A percentile compares a stretch with the other conserved stretches of the same genome.
Conservation (phyloP, 2,329 filamentous ascomycete species). For the Fusarium subglutinans region DNA sequence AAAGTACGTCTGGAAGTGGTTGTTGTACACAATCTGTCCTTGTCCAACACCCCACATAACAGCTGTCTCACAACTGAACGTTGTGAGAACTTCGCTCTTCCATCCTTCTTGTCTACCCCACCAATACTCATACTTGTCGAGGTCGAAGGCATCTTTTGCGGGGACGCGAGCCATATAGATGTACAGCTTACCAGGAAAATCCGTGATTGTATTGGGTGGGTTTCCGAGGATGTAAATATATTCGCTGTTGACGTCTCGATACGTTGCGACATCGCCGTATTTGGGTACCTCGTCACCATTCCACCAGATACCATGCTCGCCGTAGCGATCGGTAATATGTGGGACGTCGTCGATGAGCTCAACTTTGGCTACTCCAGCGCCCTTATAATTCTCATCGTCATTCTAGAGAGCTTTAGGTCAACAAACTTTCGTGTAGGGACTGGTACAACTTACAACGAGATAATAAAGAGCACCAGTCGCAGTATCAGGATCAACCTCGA, state of each 20-base stretch:
- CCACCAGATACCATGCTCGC: slow-evolving; percentile 49
- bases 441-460: slow-evolving; percentile 45
- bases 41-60: slow-evolving; percentile 51
- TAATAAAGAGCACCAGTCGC: slow-evolving; percentile 48
- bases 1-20: slow-evolving; percentile 48
- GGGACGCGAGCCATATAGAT: slow-evolving; percentile 51
- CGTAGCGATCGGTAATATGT: slow-evolving; percentile 46
- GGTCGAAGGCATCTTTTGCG: slow-evolving; percentile 48
- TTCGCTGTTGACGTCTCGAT: slow-evolving; percentile 50
- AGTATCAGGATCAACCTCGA: slow-evolving; percentile 44
- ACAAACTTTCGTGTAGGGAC: fast-evolving
- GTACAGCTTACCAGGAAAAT: slow-evolving; percentile 41
- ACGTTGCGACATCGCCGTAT: slow-evolving; percentile 51
- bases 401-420: slow-evolving; percentile 36
- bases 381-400: slow-evolving; percentile 45
- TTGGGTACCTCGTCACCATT: slow-evolving; percentile 41
- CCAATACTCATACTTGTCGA: slow-evolving; percentile 52
- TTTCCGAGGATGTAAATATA: slow-evolving; percentile 53
- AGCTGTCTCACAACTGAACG: slow-evolving; percentile 49
- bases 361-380: slow-evolving; percentile 50
- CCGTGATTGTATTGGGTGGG: slow-evolving; percentile 45
- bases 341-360: slow-evolving; percentile 47
- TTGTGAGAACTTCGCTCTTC: slow-evolving; percentile 45
- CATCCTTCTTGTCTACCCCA: slow-evolving; percentile 51
- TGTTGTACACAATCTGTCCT: slow-evolving; percentile 51